Evolutionary conservation across 768 basidiomycete species (phyloP), one percentile per base, ranked within the genome.

Genomic region (Pseudohyphozyma bogoriensis): DNA sequence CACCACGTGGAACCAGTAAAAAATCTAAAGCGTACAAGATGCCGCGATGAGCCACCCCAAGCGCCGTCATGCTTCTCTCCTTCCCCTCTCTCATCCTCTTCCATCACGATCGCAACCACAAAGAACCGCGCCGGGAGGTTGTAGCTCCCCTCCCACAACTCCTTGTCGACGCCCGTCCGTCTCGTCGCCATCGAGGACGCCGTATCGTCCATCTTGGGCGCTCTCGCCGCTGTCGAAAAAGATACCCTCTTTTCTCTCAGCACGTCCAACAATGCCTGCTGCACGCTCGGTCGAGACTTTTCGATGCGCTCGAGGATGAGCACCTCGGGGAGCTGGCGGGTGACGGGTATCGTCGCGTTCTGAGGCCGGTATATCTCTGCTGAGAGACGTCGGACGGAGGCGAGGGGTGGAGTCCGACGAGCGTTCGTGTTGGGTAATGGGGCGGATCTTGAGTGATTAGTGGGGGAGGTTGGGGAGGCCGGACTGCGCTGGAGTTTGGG

Each of bases 241-340:
- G 10, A 4, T 1, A 56, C 44, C 12, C 55, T 32, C n/a, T 33
- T n/a, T 3, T 56, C 55, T n/a, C 55, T 22, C 32, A 56, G 33
- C 10, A 32, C 33, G 44, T 22, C 44, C 20, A 46, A 18, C 3
- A 56, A 33, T 24, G 31, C 31, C 5, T 46, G 13, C 33, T 56
- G 55, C 26, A 32, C 55, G 24, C 44, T 46, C 33, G 55, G 44
- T 1, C 55, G 42, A 3, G 45, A n/a, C n/a, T 45, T 12, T n/a
- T 56, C 55, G 44, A 56, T 37, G 28, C 39, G 53, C 40, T 54
- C 40, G 31, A 54, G 40, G 40, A 54, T 44, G 40, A 54, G 31
- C 39, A 54, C 53, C 15, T 54, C 39, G 28, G 53, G 53, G 28
- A 54, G 52, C n/a, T n/a, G n/a, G n/a, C n/a, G n/a, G n/a, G n/a